phyloP scores from a whole-genome alignment of 495 filamentous ascomycete species.

The Bombardia bombarda region DNA sequence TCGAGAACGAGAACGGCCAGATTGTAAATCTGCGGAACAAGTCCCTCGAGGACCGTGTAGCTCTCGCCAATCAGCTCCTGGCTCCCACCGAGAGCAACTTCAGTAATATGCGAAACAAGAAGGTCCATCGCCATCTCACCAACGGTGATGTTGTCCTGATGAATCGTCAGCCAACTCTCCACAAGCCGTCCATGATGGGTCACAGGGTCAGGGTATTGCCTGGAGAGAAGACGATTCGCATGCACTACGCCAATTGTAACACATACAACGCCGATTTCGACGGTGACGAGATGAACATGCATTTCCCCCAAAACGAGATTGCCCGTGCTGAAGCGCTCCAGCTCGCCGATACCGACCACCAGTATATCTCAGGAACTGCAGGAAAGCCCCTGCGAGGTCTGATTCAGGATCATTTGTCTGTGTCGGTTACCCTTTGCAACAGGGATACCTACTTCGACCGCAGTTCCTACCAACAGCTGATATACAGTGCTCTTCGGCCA shows the following conservation, averaged over 20 bases:
- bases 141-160: slow-evolving; percentile 97
- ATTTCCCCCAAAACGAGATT: slow-evolving; percentile 96
- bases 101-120: slow-evolving; percentile 81
- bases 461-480: slow-evolving; percentile 83
- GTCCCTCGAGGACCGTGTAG: slow-evolving; percentile 71
- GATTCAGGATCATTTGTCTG: slow-evolving; percentile 97
- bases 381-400: slow-evolving; percentile 93
- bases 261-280: slow-evolving; percentile 99
- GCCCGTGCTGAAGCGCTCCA: slow-evolving; percentile 84
- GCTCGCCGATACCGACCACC: slow-evolving; percentile 93
- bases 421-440: slow-evolving; percentile 83
- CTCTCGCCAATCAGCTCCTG: slow-evolving; percentile 84
- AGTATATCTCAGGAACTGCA: slow-evolving; percentile 89
- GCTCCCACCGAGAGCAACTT: slow-evolving; percentile 73
- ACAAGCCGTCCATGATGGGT: slow-evolving; percentile 99
- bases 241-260: slow-evolving; percentile 99
- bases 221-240: slow-evolving; percentile 92
- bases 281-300: slow-evolving; percentile 99
- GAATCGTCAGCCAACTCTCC: slow-evolving; percentile 99
- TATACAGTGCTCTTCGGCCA: slow-evolving; percentile 83
- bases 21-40: slow-evolving; percentile 82
- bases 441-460: slow-evolving; percentile 87
- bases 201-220: slow-evolving; percentile 88
- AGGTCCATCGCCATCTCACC: slow-evolving; percentile 90
- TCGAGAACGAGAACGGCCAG: slow-evolving; percentile 93